These are phyloP conservation scores for Pisolithus orientalis DNA, from an alignment of 768 basidiomycete species.

Conservation along the genomic window DNA sequence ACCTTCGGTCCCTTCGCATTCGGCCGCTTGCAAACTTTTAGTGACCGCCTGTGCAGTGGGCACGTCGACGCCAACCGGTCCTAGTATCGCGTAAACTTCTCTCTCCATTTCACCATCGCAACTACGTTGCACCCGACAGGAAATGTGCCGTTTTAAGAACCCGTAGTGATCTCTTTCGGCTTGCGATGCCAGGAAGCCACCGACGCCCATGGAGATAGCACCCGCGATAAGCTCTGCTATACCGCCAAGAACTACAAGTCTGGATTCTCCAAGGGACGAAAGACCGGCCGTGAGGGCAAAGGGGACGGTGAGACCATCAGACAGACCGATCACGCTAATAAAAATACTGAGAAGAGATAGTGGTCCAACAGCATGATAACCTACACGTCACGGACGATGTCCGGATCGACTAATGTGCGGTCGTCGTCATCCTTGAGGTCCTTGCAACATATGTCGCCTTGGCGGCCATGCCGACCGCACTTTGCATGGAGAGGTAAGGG, in stretches of 20 bases:
- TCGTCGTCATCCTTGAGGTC: slow-evolving; percentile 76
- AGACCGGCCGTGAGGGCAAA: slow-evolving; percentile 89
- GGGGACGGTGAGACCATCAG: slow-evolving; percentile 86
- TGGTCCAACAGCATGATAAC: slow-evolving; percentile 18
- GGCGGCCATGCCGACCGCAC: slow-evolving; percentile 49
- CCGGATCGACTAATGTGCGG: slow-evolving; percentile 77
- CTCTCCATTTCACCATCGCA: slow-evolving; percentile 96
- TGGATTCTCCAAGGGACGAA: slow-evolving; percentile 82
- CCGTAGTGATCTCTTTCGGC: slow-evolving; percentile 94
- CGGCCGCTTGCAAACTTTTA: slow-evolving; percentile 61
- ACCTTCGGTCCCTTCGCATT: slow-evolving; percentile 34
- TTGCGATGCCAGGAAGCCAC: slow-evolving; percentile 97
- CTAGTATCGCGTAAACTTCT: slow-evolving; percentile 84
- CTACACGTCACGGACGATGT: slow-evolving; percentile 82
- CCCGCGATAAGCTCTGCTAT: slow-evolving; percentile 95
- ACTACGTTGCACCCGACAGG: slow-evolving; percentile 76
- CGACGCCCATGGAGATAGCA: slow-evolving; percentile 97
- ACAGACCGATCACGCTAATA: slow-evolving; percentile 75
- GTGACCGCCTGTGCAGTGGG: slow-evolving; percentile 77
- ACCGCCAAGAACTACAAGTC: slow-evolving; percentile 87
- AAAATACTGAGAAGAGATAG: neutral
- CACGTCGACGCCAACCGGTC: slow-evolving; percentile 86
- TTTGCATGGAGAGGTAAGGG: slow-evolving; percentile 46
- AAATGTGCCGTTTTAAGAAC: slow-evolving; percentile 68
- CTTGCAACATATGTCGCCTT: slow-evolving; percentile 79